phyloP scores from a whole-genome alignment of 768 basidiomycete species.

The Daedaleopsis nitida region DNA sequence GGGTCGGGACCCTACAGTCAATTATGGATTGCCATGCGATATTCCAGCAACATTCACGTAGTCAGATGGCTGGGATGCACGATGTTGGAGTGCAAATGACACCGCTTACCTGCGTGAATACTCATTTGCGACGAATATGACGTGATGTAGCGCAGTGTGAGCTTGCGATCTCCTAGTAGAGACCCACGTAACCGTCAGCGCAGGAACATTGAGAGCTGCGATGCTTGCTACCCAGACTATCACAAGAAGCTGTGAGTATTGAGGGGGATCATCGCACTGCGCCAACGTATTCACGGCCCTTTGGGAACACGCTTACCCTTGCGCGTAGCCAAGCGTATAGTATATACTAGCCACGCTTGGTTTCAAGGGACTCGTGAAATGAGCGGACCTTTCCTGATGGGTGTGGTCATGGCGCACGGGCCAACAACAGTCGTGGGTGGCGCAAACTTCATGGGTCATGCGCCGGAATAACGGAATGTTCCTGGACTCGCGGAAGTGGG shows the following conservation, averaged over 20 bases:
- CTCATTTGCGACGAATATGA: background rate
- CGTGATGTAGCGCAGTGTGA: background rate
- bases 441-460: background rate
- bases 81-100: background rate
- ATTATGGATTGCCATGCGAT: too few relatives aligned
- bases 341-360: background rate
- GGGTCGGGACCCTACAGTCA: too few relatives aligned
- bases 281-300: background rate
- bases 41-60: background rate
- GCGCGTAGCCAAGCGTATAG: background rate
- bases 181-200: background rate
- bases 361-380: background rate
- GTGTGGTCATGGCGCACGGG: background rate
- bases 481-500: slow-evolving; percentile 9
- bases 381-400: background rate
- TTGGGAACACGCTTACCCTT: background rate
- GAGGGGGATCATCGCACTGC: slow-evolving; percentile 5
- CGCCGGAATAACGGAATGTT: slow-evolving; percentile 7
- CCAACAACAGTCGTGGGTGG: background rate
- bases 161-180: background rate
- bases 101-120: background rate
- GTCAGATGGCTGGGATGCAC: background rate
- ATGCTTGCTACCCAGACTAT: background rate
- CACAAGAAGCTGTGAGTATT: background rate
- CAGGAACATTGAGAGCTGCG: background rate